Evolutionary conservation across 768 basidiomycete genomes (phyloP), one percentile per base, ranked within the genome.

Genomic region (Tricholoma saponaceum): DNA sequence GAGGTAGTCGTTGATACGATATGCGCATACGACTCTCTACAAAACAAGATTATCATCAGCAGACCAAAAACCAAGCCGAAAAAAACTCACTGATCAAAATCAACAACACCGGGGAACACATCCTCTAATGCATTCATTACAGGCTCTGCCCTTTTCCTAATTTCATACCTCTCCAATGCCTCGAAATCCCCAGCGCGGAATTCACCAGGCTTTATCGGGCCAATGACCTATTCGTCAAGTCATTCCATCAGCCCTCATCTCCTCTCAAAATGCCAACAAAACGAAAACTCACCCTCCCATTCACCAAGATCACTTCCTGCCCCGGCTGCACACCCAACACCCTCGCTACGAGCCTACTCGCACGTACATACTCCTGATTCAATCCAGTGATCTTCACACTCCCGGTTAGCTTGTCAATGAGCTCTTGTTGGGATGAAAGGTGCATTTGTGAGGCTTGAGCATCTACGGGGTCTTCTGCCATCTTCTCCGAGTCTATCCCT

Each of bases 141-240:
- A 4, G 91, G 85, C 51, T 81, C 77, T 1, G 86, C 80, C 46
- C 94, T 82, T 65, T 86, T 87, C 14, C 76, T 74, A 44, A 86
- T 70, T 70, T 99, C 97, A 69, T 88, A 95, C 5, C 73, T 70
- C 58, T 86, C 83, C 46, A 98, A 71, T 1, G 83, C 77, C 47
- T 76, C 73, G 66, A 95, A 87, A 68, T 98, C 96, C n/a, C 79
- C 79, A 0, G 82, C 70, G 6, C 71, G 61, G 67, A 98, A 92
- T 14, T 82, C 80, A 3, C 76, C 79, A 1, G 71, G 62, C 10
- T 72, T 70, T 35, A 97, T 73, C 0, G 92, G 92, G 0, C 92
- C 91, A 25, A 98, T 74, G 52, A 96, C 71, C 95, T 96, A 32
- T 33, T 22, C 8, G 12, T 32, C 12, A 23, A 41, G 18, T 22